A percentile compares a stretch with the other conserved stretches of the same genome.
Conservation (phyloP, 2,329 filamentous ascomycete genomes). For the Hymenoscyphus scutula region DNA sequence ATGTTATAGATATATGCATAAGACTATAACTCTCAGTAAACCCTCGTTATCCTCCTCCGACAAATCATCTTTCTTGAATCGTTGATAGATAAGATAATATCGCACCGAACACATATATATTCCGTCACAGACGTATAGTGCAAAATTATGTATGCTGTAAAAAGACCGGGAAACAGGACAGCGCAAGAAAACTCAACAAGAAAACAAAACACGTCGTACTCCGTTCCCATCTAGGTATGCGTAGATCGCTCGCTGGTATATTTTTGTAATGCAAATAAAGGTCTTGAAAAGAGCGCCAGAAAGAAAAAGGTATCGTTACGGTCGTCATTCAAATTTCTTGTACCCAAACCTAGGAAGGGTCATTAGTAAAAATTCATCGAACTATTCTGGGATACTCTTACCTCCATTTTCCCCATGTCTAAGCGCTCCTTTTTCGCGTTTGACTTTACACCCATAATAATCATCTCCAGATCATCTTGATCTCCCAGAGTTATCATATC, state of each 20-base stretch:
- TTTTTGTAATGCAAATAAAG: slow-evolving; percentile 22
- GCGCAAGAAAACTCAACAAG: background rate
- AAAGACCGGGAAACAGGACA: slow-evolving; percentile 9
- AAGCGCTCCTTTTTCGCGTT: slow-evolving; percentile 68
- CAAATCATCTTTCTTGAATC: background rate
- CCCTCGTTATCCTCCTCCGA: background rate
- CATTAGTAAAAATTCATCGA: slow-evolving; percentile 19
- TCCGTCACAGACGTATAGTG: slow-evolving; percentile 18
- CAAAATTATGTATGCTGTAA: slow-evolving; percentile 19
- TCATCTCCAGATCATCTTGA: slow-evolving; percentile 92
- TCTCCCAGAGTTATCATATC: slow-evolving; percentile 98
- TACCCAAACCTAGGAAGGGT: slow-evolving; percentile 31
- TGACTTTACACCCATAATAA: slow-evolving; percentile 67
- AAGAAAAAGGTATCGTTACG: slow-evolving; percentile 16
- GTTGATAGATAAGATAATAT: background rate
- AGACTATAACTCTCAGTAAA: background rate
- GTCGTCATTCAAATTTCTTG: slow-evolving; percentile 30
- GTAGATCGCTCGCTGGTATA: slow-evolving; percentile 33
- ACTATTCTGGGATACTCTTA: slow-evolving; percentile 47
- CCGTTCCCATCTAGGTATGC: slow-evolving; percentile 26
- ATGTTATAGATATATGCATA: background rate
- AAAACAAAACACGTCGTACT: slow-evolving; percentile 11
- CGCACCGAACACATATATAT: background rate
- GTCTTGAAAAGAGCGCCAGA: slow-evolving; percentile 11
- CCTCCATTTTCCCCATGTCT: slow-evolving; percentile 93